These are phyloP conservation scores for Amanita rubescens DNA, from an alignment of 768 basidiomycete genomes.

Conservation along the genomic window DNA sequence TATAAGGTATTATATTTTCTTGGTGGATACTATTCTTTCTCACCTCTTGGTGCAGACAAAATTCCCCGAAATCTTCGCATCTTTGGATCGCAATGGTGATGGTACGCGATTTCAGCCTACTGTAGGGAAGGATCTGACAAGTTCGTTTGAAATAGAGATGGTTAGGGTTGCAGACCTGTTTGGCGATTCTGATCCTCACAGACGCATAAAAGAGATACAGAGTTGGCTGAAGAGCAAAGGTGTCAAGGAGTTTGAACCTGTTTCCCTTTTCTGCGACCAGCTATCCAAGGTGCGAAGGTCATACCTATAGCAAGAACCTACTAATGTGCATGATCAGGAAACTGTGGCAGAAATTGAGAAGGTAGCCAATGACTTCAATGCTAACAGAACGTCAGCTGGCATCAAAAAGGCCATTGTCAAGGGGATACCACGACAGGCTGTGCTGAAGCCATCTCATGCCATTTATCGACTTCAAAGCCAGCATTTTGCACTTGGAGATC, in stretches of 20 bases:
- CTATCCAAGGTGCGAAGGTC: slow-evolving; percentile 61
- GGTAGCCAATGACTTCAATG: slow-evolving; percentile 61
- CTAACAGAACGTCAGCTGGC: slow-evolving; percentile 46
- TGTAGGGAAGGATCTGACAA: neutral
- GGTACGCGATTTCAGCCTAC: slow-evolving; percentile 34
- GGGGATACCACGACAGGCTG: slow-evolving; percentile 85
- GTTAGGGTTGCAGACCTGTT: slow-evolving; percentile 56
- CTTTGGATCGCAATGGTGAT: slow-evolving; percentile 65
- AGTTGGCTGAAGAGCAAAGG: slow-evolving; percentile 83
- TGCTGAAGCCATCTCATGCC: slow-evolving; percentile 89
- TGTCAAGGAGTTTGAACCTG: slow-evolving; percentile 86
- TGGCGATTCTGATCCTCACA: slow-evolving; percentile 52
- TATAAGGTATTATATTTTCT: slow-evolving; percentile 55
- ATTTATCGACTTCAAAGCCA: slow-evolving; percentile 88
- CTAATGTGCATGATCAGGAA: slow-evolving; percentile 34
- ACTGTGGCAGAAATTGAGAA: slow-evolving; percentile 75
- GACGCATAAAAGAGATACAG: slow-evolving; percentile 67
- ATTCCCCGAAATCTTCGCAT: slow-evolving; percentile 80
- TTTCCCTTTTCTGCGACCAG: slow-evolving; percentile 88
- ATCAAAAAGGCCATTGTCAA: slow-evolving; percentile 94
- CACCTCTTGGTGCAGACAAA: slow-evolving; percentile 34
- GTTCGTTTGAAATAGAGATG: slow-evolving; percentile 51
- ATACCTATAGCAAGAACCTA: neutral
- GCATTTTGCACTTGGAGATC: slow-evolving; percentile 79
- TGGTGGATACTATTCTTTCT: neutral